phyloP scores from a whole-genome alignment of 331 rosid species.

The Arachis monticola region DNA sequence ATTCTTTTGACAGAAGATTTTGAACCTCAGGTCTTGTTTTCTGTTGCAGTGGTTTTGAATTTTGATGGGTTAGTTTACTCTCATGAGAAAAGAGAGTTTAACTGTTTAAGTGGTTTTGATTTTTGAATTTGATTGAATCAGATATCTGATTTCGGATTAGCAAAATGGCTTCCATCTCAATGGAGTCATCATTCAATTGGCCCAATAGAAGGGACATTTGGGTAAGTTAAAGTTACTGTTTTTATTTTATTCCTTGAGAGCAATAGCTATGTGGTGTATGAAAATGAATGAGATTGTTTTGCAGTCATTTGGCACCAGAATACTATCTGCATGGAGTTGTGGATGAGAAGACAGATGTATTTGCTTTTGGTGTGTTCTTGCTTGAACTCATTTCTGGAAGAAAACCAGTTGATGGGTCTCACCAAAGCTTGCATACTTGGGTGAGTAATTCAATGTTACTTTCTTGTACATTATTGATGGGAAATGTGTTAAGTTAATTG shows the following conservation, averaged over 20 bases:
- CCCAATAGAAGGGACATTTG: conserved; percentile 98
- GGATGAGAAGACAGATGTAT: conserved; percentile 98
- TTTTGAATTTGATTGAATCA: conserved; percentile 33
- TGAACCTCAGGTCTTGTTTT: conserved; percentile 68
- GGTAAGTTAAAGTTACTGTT: conserved; percentile 40
- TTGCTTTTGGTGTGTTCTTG: conserved; percentile 95
- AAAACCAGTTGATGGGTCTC: conserved; percentile 88
- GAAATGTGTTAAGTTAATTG: too few species aligned
- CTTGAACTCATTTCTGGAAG: conserved; percentile 87
- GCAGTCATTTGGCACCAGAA: conserved; percentile 96
- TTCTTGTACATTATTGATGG: too few species aligned
- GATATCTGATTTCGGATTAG: conserved; percentile 97
- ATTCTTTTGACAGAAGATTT: conserved; percentile 68
- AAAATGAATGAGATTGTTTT: neutral
- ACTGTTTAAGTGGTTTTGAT: too few species aligned
- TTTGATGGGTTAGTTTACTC: neutral
- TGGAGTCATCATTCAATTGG: conserved; percentile 98
- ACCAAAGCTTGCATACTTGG: conserved; percentile 95
- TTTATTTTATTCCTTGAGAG: too few species aligned
- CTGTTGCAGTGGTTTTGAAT: neutral
- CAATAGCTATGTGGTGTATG: too few species aligned
- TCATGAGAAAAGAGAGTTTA: neutral
- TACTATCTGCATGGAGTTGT: conserved; percentile 96
- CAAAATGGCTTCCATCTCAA: conserved; percentile 98
- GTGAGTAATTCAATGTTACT: conserved; percentile 45